Evolutionary conservation across 306 rosid species (phyloP), one percentile per base, ranked within the genome.

Genomic region (Vicia sativa): DNA sequence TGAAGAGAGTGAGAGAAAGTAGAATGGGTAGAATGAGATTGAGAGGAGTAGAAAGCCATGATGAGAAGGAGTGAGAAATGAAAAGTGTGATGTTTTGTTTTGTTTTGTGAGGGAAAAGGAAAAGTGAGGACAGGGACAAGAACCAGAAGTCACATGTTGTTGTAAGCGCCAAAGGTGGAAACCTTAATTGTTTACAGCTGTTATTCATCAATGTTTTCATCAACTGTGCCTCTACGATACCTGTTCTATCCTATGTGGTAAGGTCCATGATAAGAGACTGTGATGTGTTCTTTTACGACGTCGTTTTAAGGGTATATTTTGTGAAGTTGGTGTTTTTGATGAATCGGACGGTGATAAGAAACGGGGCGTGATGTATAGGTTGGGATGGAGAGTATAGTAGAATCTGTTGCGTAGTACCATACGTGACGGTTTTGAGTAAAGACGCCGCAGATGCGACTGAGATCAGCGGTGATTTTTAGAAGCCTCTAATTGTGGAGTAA

Each of bases 141-240:
- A 39, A 8, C 18, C 18, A 62, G 60, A 29, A 16, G 71, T 87
- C 98, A 92, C 96, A 81, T 92, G 96, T 45, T 60, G 42, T 59
- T 60, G 45, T 59, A 35, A 77, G 80, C 59, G 69, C 61, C 64
- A 41, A 57, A 43, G 53, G 42, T 9, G 54, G 70, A 67, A 13
- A 13, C 4, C 55, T 48, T 39, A 79, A 45, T 76, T 86, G 83
- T 25, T 55, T 66, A 78, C 97, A 91, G 93, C 91, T 87, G 89
- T 77, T 68, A 1, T 13, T 75, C 77, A 84, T 88, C 78, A 87
- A 82, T 84, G 83, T 63, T 15, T 18, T 54, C 39, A 70, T 38
- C 66, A 66, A 68, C 49, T 57, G 58, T 72, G 45, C n/a, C 62
- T 21, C 28, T 48, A 46, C 66, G 66, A 52, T 61, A 42, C 25